phyloP scores from a whole-genome alignment of 108 stramenopile genomes.

The Cylindrotheca fusiformis region DNA sequence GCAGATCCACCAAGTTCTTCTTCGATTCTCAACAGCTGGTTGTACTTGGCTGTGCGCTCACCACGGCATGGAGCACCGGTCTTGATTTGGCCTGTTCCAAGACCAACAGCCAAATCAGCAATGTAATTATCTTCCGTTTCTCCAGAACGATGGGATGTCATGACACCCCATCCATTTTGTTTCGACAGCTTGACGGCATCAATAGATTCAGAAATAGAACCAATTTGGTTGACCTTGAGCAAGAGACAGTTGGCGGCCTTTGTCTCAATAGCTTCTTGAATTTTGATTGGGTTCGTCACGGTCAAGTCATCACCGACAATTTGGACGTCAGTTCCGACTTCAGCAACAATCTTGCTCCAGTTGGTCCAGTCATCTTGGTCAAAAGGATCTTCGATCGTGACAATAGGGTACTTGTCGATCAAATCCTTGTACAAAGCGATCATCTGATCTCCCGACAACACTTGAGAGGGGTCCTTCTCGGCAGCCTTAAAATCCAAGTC shows the following conservation, averaged over 20 bases:
- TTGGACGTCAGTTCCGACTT: conserved; percentile 86
- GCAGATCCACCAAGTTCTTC: conserved; percentile 65
- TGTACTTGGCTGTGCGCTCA: conserved; percentile 98
- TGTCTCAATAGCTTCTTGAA: conserved; percentile 90
- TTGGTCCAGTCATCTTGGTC: conserved; percentile 99
- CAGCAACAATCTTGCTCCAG: conserved; percentile 92
- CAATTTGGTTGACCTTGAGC: conserved; percentile 99
- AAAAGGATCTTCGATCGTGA: conserved; percentile 99
- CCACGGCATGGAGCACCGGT: conserved; percentile 99
- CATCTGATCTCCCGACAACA: conserved; percentile 92
- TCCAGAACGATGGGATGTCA: conserved; percentile 98
- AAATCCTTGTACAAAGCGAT: conserved; percentile 93
- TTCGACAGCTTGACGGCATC: conserved; percentile 98
- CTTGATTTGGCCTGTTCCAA: conserved; percentile 99
- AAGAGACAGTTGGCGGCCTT: conserved; percentile 95
- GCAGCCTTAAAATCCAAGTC: conserved; percentile 98
- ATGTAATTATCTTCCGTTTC: conserved; percentile 99
- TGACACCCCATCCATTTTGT: conserved; percentile 99
- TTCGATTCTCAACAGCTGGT: conserved; percentile 90
- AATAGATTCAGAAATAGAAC: conserved; percentile 98
- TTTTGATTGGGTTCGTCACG: conserved; percentile 97
- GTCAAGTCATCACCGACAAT: conserved; percentile 99
- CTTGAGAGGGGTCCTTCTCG: conserved; percentile 78
- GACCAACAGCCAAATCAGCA: conserved; percentile 98
- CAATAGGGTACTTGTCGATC: conserved; percentile 93